Conservation (phyloP, 2,329 filamentous ascomycete species). For the Xylaria sp. region DNA sequence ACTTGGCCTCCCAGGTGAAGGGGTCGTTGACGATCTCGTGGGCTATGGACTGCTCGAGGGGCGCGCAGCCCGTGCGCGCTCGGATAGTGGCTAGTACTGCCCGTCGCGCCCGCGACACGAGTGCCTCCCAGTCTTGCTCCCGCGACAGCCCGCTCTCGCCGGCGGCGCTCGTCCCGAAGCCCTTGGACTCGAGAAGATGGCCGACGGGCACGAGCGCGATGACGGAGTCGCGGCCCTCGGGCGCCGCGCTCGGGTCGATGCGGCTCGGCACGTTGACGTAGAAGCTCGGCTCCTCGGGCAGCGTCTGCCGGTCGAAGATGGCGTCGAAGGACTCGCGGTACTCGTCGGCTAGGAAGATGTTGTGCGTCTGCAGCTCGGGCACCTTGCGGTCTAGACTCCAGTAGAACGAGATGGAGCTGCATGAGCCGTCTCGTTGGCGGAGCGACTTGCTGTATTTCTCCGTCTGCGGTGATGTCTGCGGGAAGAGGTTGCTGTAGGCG, state of each 20-base stretch:
- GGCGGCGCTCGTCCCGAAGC: conserved; percentile 25
- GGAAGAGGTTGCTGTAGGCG: conserved; percentile 76
- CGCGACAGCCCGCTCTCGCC: conserved; percentile 44
- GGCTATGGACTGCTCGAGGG: conserved; percentile 59
- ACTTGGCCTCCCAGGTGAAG: conserved; percentile 69
- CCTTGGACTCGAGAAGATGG: conserved; percentile 65
- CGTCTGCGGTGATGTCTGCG: conserved; percentile 49
- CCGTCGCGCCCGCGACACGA: conserved; percentile 67
- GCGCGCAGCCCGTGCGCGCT: conserved; percentile 65
- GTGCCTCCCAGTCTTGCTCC: conserved; percentile 68
- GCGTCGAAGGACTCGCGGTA: conserved; percentile 79
- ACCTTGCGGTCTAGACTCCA: conserved; percentile 72
- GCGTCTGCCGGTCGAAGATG: conserved; percentile 75
- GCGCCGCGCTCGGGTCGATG: conserved; percentile 74
- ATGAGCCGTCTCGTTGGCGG: conserved; percentile 66
- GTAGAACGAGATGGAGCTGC: conserved; percentile 81
- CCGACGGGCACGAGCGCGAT: conserved; percentile 79
- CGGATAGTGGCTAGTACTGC: conserved; percentile 70
- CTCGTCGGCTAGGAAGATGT: conserved; percentile 79
- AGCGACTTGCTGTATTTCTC: conserved; percentile 52
- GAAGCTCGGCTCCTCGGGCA: conserved; percentile 76
- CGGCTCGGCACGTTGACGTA: conserved; percentile 81
- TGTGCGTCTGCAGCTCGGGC: conserved; percentile 73
- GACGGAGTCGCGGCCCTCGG: conserved; percentile 70
- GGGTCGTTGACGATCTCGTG: conserved; percentile 75